phyloP scores from a whole-genome alignment of 768 basidiomycete species.

The Rhodotorula paludigena region DNA sequence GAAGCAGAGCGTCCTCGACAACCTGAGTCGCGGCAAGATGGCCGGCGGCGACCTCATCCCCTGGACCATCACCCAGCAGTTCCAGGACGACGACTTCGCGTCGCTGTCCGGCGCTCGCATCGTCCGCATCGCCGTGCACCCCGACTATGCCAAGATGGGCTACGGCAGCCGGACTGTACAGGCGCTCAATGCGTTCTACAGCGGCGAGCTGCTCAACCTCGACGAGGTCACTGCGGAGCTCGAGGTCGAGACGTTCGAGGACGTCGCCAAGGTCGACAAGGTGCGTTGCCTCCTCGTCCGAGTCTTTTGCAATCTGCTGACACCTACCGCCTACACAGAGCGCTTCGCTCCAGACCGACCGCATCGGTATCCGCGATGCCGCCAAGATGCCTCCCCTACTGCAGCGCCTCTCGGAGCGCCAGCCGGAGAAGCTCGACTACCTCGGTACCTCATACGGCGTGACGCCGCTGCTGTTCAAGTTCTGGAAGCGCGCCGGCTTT shows the following conservation, averaged over 20 bases:
- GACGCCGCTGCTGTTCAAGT: slow-evolving; percentile 77
- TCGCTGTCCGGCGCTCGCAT: slow-evolving; percentile 82
- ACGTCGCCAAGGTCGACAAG: slow-evolving; percentile 47
- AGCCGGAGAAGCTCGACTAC: slow-evolving; percentile 86
- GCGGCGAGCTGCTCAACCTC: slow-evolving; percentile 82
- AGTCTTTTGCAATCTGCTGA: not conserved
- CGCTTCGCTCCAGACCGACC: slow-evolving; percentile 68
- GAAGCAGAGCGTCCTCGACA: slow-evolving; percentile 76
- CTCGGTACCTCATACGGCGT: slow-evolving; percentile 94
- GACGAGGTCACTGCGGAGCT: slow-evolving; percentile 59
- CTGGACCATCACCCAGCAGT: slow-evolving; percentile 89
- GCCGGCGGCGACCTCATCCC: slow-evolving; percentile 96
- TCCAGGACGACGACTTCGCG: slow-evolving; percentile 92
- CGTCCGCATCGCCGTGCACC: slow-evolving; percentile 90
- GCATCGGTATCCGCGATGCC: slow-evolving; percentile 63
- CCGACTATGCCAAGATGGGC: slow-evolving; percentile 97
- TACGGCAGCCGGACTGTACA: slow-evolving; percentile 87
- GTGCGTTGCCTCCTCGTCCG: not conserved
- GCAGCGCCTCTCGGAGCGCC: slow-evolving; percentile 79
- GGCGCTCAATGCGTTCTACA: slow-evolving; percentile 81
- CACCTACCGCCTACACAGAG: not conserved
- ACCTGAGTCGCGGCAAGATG: slow-evolving; percentile 71
- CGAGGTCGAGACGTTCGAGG: slow-evolving; percentile 59
- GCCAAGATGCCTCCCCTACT: slow-evolving; percentile 85
- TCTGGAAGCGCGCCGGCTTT: slow-evolving; percentile 94